Conservation (phyloP, 306 rosid genomes). For the Cucumis melo region DNA sequence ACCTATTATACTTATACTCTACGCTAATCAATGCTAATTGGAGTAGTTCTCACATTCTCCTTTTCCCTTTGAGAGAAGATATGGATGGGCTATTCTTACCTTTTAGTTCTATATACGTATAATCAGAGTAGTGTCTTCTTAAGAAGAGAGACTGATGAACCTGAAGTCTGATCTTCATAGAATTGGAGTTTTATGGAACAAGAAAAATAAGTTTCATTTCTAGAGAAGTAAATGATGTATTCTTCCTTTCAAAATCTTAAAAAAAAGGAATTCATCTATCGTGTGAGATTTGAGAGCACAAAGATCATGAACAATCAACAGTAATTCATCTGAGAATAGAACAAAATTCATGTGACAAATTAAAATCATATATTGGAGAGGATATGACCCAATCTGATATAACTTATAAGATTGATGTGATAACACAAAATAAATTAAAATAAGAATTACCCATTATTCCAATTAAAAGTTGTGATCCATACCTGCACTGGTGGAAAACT, state of each 20-base stretch:
- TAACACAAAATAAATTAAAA: background rate
- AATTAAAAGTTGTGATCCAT: background rate
- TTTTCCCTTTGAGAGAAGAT: background rate
- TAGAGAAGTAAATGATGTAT: background rate
- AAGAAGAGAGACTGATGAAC: background rate
- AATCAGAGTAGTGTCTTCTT: background rate
- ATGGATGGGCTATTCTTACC: background rate
- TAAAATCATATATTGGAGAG: background rate
- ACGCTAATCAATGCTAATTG: background rate
- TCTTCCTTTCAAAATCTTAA: background rate
- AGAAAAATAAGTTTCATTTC: background rate
- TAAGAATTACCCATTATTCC: background rate
- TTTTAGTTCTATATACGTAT: background rate
- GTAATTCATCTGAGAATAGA: conserved; percentile 5
- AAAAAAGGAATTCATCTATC: background rate
- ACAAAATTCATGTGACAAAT: background rate
- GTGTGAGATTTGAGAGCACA: background rate
- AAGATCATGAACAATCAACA: background rate
- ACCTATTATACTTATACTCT: background rate
- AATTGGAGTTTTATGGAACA: background rate
- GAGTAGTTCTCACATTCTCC: background rate
- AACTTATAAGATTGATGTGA: background rate
- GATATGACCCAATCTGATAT: background rate
- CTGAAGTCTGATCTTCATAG: background rate
- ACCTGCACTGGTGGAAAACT: conserved; percentile 96